Percentiles rank a stretch among this genome's conserved stretches.
Evolutionary conservation across 106 monocot species (phyloP).

Genomic region (Iris macrosiphon): DNA sequence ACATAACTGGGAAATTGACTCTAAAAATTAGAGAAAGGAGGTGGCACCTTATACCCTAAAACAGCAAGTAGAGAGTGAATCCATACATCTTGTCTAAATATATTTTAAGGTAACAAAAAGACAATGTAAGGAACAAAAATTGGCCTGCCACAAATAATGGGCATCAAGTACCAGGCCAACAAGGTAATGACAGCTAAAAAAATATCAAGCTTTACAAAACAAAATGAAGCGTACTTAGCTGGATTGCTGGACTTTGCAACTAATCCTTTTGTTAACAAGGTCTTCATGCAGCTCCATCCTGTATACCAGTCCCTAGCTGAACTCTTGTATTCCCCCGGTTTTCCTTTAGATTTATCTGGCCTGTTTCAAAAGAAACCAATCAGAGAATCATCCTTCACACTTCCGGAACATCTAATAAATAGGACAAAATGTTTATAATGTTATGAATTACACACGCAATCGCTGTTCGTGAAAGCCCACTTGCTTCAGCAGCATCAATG

Average conservation of each 20-base stretch:
- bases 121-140: not conserved
- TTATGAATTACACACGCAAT: slow-evolving; percentile 40
- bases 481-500: slow-evolving; percentile 91
- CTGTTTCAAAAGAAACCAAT: slow-evolving; percentile 19
- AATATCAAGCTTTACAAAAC: not conserved
- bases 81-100: no score
- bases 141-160: not conserved
- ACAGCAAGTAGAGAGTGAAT: no score
- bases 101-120: not conserved
- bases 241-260: slow-evolving; percentile 86
- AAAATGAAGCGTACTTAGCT: slow-evolving; percentile 56
- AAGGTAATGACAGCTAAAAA: not conserved
- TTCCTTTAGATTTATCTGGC: slow-evolving; percentile 60
- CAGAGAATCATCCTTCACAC: not conserved
- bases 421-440: not conserved
- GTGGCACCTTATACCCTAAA: no score
- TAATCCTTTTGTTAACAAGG: slow-evolving; percentile 68
- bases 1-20: no score
- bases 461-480: slow-evolving; percentile 75
- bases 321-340: slow-evolving; percentile 61
- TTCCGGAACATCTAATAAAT: not conserved
- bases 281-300: slow-evolving; percentile 97
- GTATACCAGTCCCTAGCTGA: slow-evolving; percentile 81
- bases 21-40: no score
- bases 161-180: not conserved